A percentile compares a stretch with the other conserved stretches of the same genome.
These are phyloP conservation scores for Umbellularia californica DNA, from an alignment of 164 flowering plant species.

Conservation along the genomic window DNA sequence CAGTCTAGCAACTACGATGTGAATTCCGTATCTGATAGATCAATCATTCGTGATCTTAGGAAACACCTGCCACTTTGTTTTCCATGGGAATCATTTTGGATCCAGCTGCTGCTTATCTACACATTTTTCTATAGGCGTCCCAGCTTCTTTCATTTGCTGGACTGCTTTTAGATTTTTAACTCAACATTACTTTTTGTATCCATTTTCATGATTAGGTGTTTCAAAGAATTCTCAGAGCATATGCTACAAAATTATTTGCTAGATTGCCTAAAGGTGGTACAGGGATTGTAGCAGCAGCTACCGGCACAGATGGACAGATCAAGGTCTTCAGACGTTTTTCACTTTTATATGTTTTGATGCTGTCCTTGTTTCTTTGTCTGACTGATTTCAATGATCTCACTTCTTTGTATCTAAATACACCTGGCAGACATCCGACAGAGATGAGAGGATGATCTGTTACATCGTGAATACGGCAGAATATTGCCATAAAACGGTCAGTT, in stretches of 20 bases:
- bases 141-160: background rate
- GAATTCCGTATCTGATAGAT: too few species aligned
- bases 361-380: background rate
- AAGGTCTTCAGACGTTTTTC: constrained; percentile 44
- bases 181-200: background rate
- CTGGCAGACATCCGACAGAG: constrained; percentile 81
- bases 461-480: constrained; percentile 96
- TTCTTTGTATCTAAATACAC: constrained; percentile 6
- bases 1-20: too few species aligned
- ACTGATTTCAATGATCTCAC: constrained; percentile 7
- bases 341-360: constrained; percentile 3
- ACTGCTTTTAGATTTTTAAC: background rate
- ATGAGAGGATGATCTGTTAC: constrained; percentile 84
- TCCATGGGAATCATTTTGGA: too few species aligned
- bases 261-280: constrained; percentile 91
- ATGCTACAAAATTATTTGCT: constrained; percentile 80
- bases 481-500: constrained; percentile 88
- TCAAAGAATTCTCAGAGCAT: constrained; percentile 82
- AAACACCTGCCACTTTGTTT: too few species aligned
- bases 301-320: constrained; percentile 96
- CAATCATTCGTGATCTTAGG: too few species aligned
- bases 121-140: too few species aligned
- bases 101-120: too few species aligned
- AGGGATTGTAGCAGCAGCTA: constrained; percentile 96
- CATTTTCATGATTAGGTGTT: constrained; percentile 50